Evolutionary conservation across 352 stramenopile genomes (phyloP).

Genomic region (Phytophthora pisi): DNA sequence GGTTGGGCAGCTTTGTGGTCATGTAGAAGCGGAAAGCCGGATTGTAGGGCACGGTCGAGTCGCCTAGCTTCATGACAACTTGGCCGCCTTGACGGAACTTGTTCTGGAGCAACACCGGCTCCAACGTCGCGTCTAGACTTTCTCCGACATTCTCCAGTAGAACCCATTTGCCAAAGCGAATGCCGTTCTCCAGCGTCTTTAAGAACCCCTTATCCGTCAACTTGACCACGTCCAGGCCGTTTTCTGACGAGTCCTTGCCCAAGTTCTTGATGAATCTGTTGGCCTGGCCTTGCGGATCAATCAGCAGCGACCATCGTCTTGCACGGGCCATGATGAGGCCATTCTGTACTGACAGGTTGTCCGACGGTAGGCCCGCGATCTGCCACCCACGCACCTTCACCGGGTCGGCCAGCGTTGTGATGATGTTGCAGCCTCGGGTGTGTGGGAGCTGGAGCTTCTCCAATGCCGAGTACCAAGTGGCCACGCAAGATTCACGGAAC

Average conservation of each 20-base stretch:
- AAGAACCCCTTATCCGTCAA: slow-evolving; percentile 83
- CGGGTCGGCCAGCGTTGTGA: slow-evolving; percentile 89
- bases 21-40: slow-evolving; percentile 92
- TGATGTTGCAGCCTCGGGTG: slow-evolving; percentile 85
- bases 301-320: slow-evolving; percentile 90
- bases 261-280: slow-evolving; percentile 95
- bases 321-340: slow-evolving; percentile 93
- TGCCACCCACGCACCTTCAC: slow-evolving; percentile 92
- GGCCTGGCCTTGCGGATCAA: slow-evolving; percentile 93
- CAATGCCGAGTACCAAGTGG: slow-evolving; percentile 84
- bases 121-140: slow-evolving; percentile 86
- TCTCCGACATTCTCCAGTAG: slow-evolving; percentile 91
- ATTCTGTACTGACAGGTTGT: slow-evolving; percentile 93
- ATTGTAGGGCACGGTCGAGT: slow-evolving; percentile 93
- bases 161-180: slow-evolving; percentile 94
- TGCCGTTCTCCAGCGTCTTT: slow-evolving; percentile 90
- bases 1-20: slow-evolving; percentile 93
- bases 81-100: slow-evolving; percentile 94
- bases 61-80: slow-evolving; percentile 93
- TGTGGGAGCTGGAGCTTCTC: slow-evolving; percentile 77
- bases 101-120: slow-evolving; percentile 91
- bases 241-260: slow-evolving; percentile 83
- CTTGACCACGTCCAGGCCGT: slow-evolving; percentile 87
- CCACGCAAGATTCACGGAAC: slow-evolving; percentile 88
- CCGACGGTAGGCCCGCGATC: slow-evolving; percentile 90